Conservation (phyloP, 148 eudicot species). For the Nyssa sinensis region DNA sequence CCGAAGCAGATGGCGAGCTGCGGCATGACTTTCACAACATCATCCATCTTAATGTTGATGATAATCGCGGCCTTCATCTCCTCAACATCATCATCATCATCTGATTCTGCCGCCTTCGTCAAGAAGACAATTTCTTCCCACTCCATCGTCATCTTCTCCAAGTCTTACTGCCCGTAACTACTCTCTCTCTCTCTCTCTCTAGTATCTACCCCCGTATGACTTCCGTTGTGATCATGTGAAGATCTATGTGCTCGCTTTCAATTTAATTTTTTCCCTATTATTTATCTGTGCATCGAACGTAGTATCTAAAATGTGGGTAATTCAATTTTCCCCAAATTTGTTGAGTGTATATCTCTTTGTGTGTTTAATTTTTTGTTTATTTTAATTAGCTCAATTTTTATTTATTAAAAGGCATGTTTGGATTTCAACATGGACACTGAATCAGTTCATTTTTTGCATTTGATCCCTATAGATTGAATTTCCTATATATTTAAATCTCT, state of each 20-base stretch:
- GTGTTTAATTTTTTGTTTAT: background rate
- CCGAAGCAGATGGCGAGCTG: background rate
- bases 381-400: background rate
- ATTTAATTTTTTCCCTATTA: no score
- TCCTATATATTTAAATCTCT: no score
- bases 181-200: conserved; percentile 10
- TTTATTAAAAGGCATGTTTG: background rate
- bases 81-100: background rate
- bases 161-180: conserved; percentile 74
- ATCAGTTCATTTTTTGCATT: background rate
- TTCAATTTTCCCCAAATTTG: background rate
- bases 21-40: background rate
- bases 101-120: conserved; percentile 36
- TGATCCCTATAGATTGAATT: no score
- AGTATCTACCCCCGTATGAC: no score
- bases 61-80: conserved; percentile 9
- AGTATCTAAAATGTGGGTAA: background rate
- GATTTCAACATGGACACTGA: background rate
- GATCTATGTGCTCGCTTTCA: background rate
- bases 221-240: background rate
- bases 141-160: conserved; percentile 72
- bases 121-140: conserved; percentile 70
- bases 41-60: background rate
- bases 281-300: no score
- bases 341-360: background rate